Evolutionary conservation across 1,139 yeast species (phyloP).

Genomic region (Geotrichum klebahnii): DNA sequence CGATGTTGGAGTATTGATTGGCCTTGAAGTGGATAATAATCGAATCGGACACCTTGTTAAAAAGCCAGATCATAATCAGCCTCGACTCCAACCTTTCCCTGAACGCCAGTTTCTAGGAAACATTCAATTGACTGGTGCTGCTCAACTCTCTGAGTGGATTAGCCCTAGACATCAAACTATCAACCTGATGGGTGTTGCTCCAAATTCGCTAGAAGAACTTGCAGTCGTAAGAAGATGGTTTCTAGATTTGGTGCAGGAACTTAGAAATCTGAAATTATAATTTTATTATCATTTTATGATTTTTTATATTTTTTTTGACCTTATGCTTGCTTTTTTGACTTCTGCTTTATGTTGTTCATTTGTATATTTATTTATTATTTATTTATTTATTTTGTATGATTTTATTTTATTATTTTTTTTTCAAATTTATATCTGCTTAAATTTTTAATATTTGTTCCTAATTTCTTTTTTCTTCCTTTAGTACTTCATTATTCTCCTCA

Average conservation of each 20-base stretch:
- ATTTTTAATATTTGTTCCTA: too few species aligned
- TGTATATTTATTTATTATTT: too few species aligned
- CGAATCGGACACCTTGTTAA: constrained; percentile 18
- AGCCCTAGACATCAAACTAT: constrained; percentile 20
- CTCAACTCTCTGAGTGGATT: constrained; percentile 21
- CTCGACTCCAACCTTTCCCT: constrained; percentile 17
- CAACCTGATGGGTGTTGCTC: constrained; percentile 16
- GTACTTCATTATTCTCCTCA: too few species aligned
- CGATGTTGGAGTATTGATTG: constrained; percentile 21
- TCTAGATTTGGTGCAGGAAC: constrained; percentile 20
- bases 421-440: too few species aligned
- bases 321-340: too few species aligned
- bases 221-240: constrained; percentile 22
- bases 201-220: constrained; percentile 21
- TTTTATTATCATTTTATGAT: too few species aligned
- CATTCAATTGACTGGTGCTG: constrained; percentile 20
- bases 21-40: constrained; percentile 18
- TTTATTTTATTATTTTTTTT: too few species aligned
- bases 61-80: constrained; percentile 20
- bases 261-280: constrained; percentile 16
- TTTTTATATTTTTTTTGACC: too few species aligned
- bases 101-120: constrained; percentile 17
- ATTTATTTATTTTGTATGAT: too few species aligned
- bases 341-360: too few species aligned
- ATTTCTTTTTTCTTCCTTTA: too few species aligned